phyloP scores from a whole-genome alignment of 2,329 filamentous ascomycete genomes.

The Mycocentrospora acerina region DNA sequence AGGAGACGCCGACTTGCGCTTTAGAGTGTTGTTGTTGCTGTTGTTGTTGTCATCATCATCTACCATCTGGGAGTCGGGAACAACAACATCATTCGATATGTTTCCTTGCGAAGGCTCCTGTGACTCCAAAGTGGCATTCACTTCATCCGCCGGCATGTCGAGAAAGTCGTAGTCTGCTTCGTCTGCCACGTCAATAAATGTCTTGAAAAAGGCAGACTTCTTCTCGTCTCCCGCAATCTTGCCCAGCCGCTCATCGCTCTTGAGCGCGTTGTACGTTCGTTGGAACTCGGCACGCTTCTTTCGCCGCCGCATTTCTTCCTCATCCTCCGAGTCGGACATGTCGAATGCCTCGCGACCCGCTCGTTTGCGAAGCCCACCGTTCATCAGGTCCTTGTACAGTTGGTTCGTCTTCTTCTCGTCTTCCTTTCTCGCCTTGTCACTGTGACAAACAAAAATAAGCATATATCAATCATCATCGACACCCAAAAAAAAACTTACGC shows the following conservation, averaged over 20 bases:
- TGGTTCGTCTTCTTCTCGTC: conserved; percentile 90
- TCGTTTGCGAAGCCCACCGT: conserved; percentile 81
- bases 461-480: no score
- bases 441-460: no score
- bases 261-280: conserved; percentile 85
- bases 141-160: conserved; percentile 50
- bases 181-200: conserved; percentile 78
- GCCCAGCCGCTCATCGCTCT: conserved; percentile 85
- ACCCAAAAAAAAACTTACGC: conserved; percentile 73
- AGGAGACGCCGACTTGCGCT: conserved; percentile 47
- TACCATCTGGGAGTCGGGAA: conserved; percentile 44
- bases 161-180: conserved; percentile 76
- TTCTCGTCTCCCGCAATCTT: conserved; percentile 88
- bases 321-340: conserved; percentile 88
- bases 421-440: conserved; percentile 73
- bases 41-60: conserved; percentile 7
- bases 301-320: conserved; percentile 72
- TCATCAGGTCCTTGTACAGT: conserved; percentile 90
- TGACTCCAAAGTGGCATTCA: conserved; percentile 32
- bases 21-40: conserved; percentile 30
- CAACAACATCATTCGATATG: conserved; percentile 23
- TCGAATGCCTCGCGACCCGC: conserved; percentile 65
- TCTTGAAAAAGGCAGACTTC: conserved; percentile 84
- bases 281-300: conserved; percentile 86
- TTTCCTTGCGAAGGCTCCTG: conserved; percentile 9